phyloP scores from a whole-genome alignment of 2,329 filamentous ascomycete species.

The Epichloe sylvatica region DNA sequence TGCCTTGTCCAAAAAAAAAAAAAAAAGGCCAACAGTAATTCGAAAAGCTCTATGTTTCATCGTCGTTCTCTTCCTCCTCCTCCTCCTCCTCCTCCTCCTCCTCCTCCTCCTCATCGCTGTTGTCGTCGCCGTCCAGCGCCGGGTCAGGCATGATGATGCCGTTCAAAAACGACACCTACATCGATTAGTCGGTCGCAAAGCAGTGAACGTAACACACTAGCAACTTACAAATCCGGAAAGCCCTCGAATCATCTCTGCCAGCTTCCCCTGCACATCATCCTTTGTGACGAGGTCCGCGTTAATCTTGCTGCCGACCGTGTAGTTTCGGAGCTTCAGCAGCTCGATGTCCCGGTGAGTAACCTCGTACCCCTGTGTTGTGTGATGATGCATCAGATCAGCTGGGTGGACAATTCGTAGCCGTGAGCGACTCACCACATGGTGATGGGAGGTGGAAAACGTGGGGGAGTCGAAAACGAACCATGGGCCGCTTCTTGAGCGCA shows the following conservation, averaged over 20 bases:
- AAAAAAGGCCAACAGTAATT: neutral
- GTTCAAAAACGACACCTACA: constrained; percentile 58
- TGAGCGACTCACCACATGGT: neutral
- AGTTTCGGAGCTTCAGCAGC: constrained; percentile 67
- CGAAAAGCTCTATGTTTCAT: neutral
- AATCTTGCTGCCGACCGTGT: constrained; percentile 55
- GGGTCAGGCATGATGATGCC: constrained; percentile 60
- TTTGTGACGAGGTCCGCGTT: constrained; percentile 50
- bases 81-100: no score
- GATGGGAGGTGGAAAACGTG: neutral
- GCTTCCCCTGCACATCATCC: constrained; percentile 47
- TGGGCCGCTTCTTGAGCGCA: constrained; percentile 74
- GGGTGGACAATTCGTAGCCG: neutral
- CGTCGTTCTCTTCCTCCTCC: constrained; percentile 14
- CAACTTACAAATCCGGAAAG: constrained; percentile 62
- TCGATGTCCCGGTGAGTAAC: constrained; percentile 65
- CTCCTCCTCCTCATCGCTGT: constrained; percentile 21
- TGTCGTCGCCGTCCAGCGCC: constrained; percentile 27
- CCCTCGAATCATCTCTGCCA: constrained; percentile 49
- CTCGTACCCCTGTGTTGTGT: constrained; percentile 55
- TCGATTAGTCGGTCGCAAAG: neutral
- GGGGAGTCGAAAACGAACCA: constrained; percentile 35
- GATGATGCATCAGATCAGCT: neutral
- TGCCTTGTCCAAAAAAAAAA: neutral
- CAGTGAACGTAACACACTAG: neutral